Percentiles rank a stretch among this genome's conserved stretches.
These are phyloP conservation scores for Pseudopithomyces maydicus DNA, from an alignment of 2,329 filamentous ascomycete genomes.

Conservation along the genomic window DNA sequence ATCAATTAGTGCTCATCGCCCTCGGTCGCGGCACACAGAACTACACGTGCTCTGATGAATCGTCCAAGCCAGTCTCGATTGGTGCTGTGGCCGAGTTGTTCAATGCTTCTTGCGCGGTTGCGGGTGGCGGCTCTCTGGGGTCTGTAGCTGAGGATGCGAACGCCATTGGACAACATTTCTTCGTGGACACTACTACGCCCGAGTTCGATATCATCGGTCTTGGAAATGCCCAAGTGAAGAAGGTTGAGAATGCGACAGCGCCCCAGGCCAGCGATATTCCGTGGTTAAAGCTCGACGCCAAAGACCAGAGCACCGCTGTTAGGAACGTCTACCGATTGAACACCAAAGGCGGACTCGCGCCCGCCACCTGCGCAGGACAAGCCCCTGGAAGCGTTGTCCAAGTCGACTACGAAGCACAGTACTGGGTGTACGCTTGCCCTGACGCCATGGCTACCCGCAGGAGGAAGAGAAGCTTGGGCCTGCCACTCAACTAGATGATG, in stretches of 20 bases:
- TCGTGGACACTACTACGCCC: constrained; percentile 71
- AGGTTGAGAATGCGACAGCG: constrained; percentile 66
- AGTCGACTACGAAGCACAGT: constrained; percentile 85
- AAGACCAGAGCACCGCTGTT: constrained; percentile 49
- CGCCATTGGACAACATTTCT: constrained; percentile 75
- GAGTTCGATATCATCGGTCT: constrained; percentile 78
- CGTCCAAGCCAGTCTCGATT: constrained; percentile 42
- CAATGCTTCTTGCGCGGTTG: constrained; percentile 47
- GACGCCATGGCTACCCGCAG: constrained; percentile 9
- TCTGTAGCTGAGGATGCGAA: constrained; percentile 23
- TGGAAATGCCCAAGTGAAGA: constrained; percentile 69
- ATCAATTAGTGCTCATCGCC: constrained; percentile 50
- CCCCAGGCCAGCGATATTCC: constrained; percentile 69
- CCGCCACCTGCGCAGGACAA: constrained; percentile 67
- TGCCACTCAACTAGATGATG: constrained; percentile 2
- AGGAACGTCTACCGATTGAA: constrained; percentile 81
- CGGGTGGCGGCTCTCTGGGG: constrained; percentile 31
- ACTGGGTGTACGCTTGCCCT: constrained; percentile 60
- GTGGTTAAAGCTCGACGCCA: constrained; percentile 74
- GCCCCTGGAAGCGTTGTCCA: constrained; percentile 59
- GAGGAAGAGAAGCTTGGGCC: constrained; percentile 10
- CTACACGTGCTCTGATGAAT: constrained; percentile 50
- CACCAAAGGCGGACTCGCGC: constrained; percentile 79
- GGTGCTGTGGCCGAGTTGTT: constrained; percentile 55
- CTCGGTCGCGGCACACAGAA: constrained; percentile 58